Evolutionary conservation across 352 stramenopile species (phyloP).

Genomic region (Phytophthora niederhauseri): DNA sequence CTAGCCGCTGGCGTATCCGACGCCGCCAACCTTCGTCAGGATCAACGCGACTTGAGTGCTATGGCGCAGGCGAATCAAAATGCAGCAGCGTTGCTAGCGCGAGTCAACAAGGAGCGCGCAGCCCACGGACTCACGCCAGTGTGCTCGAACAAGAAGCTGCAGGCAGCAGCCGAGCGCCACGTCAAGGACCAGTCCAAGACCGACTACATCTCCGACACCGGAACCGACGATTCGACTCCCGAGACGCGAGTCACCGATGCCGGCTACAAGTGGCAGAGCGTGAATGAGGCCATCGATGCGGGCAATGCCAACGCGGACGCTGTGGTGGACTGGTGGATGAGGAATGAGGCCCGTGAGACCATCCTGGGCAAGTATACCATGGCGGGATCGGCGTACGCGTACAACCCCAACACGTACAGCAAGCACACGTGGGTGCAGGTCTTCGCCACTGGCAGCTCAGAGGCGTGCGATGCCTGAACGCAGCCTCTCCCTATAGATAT

Average conservation of each 20-base stretch:
- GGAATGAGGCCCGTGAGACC: conserved; percentile 19
- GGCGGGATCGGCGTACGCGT: conserved; percentile 41
- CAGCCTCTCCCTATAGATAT: background rate
- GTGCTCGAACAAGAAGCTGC: conserved; percentile 4
- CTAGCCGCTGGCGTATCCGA: background rate
- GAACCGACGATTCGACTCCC: conserved; percentile 42
- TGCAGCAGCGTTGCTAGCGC: background rate
- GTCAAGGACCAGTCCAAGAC: conserved; percentile 4
- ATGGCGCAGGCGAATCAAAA: background rate
- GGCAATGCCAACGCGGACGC: conserved; percentile 25
- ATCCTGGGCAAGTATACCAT: conserved; percentile 42
- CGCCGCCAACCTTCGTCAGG: conserved; percentile 1
- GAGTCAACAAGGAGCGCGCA: conserved; percentile 6
- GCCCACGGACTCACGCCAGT: background rate
- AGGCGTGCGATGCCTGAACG: conserved; percentile 24
- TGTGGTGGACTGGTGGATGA: conserved; percentile 44
- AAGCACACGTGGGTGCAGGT: conserved; percentile 62
- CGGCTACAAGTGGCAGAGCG: conserved; percentile 51
- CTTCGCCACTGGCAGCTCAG: conserved; percentile 38
- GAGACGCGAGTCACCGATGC: conserved; percentile 35
- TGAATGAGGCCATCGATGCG: conserved; percentile 39
- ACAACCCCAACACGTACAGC: conserved; percentile 33
- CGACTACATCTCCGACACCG: conserved; percentile 40
- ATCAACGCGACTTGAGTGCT: background rate
- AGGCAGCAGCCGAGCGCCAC: background rate